Conservation (phyloP, 106 monocot genomes). For the Dendrobium catenatum region DNA sequence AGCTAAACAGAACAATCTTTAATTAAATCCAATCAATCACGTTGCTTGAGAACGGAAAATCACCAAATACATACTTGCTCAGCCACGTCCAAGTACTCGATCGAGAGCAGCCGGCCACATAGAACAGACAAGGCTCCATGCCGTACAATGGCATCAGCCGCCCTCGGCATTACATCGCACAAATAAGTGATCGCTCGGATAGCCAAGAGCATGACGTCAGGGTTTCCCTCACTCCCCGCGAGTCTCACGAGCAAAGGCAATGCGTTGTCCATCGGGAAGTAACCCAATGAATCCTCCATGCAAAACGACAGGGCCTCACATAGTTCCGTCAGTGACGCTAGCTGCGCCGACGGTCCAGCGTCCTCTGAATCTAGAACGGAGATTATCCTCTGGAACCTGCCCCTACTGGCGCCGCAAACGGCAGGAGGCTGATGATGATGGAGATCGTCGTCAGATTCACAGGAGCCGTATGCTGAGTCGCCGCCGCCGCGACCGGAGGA, state of each 20-base stretch:
- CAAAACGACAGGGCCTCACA: conserved; percentile 61
- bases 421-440: not conserved
- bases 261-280: conserved; percentile 25
- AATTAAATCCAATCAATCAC: not conserved
- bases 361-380: conserved; percentile 16
- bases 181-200: conserved; percentile 66
- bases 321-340: conserved; percentile 46
- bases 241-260: conserved; percentile 43
- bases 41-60: not conserved
- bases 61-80: conserved; percentile 51
- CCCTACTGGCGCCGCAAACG: not conserved
- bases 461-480: conserved; percentile 33
- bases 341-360: conserved; percentile 12
- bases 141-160: conserved; percentile 36
- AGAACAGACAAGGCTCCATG: conserved; percentile 54
- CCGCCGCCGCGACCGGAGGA: conserved; percentile 15
- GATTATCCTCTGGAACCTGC: conserved; percentile 32
- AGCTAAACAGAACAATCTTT: not conserved
- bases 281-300: conserved; percentile 31
- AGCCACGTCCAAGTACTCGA: conserved; percentile 82
- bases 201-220: conserved; percentile 64
- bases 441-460: conserved; percentile 20
- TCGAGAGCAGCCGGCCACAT: conserved; percentile 43
- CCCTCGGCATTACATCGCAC: conserved; percentile 53
- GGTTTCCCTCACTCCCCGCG: conserved; percentile 30